phyloP scores from a whole-genome alignment of 805 yeast genomes.

The Spathaspora gorwiae region DNA sequence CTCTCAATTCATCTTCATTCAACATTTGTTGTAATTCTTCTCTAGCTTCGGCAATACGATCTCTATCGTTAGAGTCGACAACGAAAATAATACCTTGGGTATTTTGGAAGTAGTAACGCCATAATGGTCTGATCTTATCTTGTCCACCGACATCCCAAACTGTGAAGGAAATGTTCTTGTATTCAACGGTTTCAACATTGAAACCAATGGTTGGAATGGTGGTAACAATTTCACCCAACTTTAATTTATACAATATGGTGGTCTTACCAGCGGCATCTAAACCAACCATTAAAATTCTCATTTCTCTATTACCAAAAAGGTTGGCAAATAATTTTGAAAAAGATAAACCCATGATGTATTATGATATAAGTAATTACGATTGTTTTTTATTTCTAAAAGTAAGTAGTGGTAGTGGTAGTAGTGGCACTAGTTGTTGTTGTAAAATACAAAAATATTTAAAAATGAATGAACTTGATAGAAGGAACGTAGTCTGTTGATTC shows the following conservation, averaged over 20 bases:
- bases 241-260: constrained; percentile 90
- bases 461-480: no score
- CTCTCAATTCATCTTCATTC: constrained; percentile 96
- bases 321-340: constrained; percentile 91
- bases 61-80: constrained; percentile 96
- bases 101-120: constrained; percentile 99
- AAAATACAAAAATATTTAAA: no score
- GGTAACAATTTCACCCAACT: constrained; percentile 93
- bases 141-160: constrained; percentile 99
- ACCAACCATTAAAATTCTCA: constrained; percentile 98
- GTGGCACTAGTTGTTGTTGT: no score
- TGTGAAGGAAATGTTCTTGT: constrained; percentile 92
- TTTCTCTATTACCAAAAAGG: constrained; percentile 95
- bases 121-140: constrained; percentile 95
- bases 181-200: constrained; percentile 96
- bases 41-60: constrained; percentile 96
- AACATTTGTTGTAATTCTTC: constrained; percentile 98
- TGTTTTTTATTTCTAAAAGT: no score
- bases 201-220: constrained; percentile 96
- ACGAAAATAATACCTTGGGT: constrained; percentile 98
- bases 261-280: constrained; percentile 98
- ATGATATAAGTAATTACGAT: no score
- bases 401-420: no score
- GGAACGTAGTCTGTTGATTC: no score
- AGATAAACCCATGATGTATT: constrained; percentile 75